Conservation (phyloP, 108 stramenopile species). For the Thalassiosira profunda region DNA sequence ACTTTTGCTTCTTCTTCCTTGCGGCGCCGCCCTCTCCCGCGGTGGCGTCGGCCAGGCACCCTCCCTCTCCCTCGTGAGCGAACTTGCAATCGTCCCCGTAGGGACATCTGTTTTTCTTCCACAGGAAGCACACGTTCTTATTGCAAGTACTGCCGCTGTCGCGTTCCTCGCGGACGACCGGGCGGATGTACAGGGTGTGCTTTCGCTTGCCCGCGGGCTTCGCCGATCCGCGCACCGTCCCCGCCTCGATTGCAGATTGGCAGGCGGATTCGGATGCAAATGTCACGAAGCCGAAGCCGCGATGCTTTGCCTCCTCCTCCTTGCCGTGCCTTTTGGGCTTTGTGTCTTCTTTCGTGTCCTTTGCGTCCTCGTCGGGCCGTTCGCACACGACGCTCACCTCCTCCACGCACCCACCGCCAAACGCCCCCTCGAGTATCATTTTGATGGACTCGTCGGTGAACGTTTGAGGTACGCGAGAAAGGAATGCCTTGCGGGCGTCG, state of each 20-base stretch:
- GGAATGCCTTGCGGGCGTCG: constrained; percentile 62
- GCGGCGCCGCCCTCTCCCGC: not conserved
- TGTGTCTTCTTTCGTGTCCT: not conserved
- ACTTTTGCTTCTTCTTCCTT: constrained; percentile 60
- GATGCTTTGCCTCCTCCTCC: constrained; percentile 35
- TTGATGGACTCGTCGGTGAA: constrained; percentile 63
- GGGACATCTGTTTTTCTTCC: constrained; percentile 71
- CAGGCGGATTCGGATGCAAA: constrained; percentile 24
- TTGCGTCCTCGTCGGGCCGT: constrained; percentile 4
- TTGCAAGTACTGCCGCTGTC: not conserved
- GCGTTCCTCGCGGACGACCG: constrained; percentile 41
- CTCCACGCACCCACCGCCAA: constrained; percentile 46
- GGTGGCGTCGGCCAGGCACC: constrained; percentile 34
- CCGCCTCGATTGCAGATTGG: constrained; percentile 45
- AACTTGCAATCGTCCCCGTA: constrained; percentile 81
- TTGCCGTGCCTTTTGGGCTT: constrained; percentile 1
- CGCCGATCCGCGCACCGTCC: constrained; percentile 62
- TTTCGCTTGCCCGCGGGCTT: constrained; percentile 57
- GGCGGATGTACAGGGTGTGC: constrained; percentile 66
- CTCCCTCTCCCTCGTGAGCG: constrained; percentile 69
- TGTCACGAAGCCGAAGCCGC: constrained; percentile 83
- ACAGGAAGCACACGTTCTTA: constrained; percentile 67
- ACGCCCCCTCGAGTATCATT: constrained; percentile 48
- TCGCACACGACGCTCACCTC: constrained; percentile 57
- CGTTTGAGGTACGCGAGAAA: constrained; percentile 73